Evolutionary conservation across 164 flowering plant species (phyloP).

Genomic region (Cinnamomum chago): DNA sequence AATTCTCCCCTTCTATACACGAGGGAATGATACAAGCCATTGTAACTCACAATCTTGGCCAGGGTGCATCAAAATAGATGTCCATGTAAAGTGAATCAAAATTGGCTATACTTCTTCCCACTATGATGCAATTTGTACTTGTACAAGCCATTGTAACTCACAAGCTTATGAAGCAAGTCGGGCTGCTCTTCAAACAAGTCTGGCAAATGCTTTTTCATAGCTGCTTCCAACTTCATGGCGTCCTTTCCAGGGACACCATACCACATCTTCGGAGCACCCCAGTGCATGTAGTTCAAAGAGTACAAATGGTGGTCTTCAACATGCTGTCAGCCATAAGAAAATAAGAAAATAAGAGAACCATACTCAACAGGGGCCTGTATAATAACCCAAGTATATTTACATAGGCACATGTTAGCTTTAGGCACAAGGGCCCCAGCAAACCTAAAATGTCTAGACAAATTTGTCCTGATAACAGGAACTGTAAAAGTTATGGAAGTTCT

Average conservation of each 20-base stretch:
- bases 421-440: no score
- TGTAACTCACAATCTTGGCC: no score
- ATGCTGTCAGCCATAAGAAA: constrained; percentile 53
- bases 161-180: constrained; percentile 97
- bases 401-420: no score
- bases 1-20: no score
- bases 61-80: no score
- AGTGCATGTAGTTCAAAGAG: constrained; percentile 91
- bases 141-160: constrained; percentile 25
- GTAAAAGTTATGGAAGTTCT: no score
- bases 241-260: constrained; percentile 85
- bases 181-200: constrained; percentile 96
- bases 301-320: constrained; percentile 98
- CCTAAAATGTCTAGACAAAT: no score
- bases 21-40: no score
- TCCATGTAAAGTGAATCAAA: background rate
- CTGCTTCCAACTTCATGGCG: constrained; percentile 74
- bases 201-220: constrained; percentile 91
- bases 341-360: constrained; percentile 7
- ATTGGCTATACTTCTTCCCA: background rate
- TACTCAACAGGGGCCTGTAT: no score
- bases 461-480: no score
- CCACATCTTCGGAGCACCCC: constrained; percentile 98
- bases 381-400: no score
- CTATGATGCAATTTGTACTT: background rate